Percentiles rank a stretch among this genome's conserved stretches.
Conservation (phyloP, 805 yeast species). For the Sungouiella thailandica region DNA sequence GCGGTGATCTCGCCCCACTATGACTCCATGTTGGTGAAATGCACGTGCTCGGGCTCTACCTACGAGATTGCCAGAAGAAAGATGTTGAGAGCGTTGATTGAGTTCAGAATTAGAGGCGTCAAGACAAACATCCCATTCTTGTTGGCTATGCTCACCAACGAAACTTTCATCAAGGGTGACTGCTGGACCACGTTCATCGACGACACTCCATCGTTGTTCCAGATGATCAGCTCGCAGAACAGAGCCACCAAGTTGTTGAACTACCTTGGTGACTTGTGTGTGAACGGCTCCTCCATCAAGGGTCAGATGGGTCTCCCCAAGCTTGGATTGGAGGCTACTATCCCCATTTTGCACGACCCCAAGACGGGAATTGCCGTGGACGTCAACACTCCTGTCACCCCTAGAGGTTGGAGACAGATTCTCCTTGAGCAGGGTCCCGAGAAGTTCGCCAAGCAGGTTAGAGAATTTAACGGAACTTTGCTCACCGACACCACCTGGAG, state of each 20-base stretch:
- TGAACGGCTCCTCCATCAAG: slow-evolving; percentile 91
- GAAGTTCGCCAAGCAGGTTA: slow-evolving; percentile 82
- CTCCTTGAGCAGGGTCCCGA: slow-evolving; percentile 83
- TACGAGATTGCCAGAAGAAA: slow-evolving; percentile 95
- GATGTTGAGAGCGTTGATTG: slow-evolving; percentile 95
- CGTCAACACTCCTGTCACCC: slow-evolving; percentile 48
- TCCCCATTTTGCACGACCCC: slow-evolving; percentile 68
- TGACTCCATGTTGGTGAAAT: slow-evolving; percentile 97
- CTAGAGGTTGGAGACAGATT: slow-evolving; percentile 90
- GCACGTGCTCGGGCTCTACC: slow-evolving; percentile 95
- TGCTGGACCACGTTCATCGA: slow-evolving; percentile 99
- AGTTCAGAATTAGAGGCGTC: slow-evolving; percentile 98
- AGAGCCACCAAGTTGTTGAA: slow-evolving; percentile 92
- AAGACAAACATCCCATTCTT: slow-evolving; percentile 97
- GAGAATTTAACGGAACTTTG: slow-evolving; percentile 79
- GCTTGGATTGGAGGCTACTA: slow-evolving; percentile 64
- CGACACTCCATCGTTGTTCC: slow-evolving; percentile 94
- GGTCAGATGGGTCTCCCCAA: slow-evolving; percentile 95
- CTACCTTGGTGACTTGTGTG: slow-evolving; percentile 89
- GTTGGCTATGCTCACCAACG: slow-evolving; percentile 85
- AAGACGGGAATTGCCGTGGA: slow-evolving; percentile 56
- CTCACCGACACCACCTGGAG: slow-evolving; percentile 99
- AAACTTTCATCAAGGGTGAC: slow-evolving; percentile 74
- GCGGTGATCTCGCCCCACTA: slow-evolving; percentile 95
- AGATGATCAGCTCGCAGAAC: slow-evolving; percentile 91